phyloP scores from a whole-genome alignment of 2,329 filamentous ascomycete species.

The Passalora sequoiae region DNA sequence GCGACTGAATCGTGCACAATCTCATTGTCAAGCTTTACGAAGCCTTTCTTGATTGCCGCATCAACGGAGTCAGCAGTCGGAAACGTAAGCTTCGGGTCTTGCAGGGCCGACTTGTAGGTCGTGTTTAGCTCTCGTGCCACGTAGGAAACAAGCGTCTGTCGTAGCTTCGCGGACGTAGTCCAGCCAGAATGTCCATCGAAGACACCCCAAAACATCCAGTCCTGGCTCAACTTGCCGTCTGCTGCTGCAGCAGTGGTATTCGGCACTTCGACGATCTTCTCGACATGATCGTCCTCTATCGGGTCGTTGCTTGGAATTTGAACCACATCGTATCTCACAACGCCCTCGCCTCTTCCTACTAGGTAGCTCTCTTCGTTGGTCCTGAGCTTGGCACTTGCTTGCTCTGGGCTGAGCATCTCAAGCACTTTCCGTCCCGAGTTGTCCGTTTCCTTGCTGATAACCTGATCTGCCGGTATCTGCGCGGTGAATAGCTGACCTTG shows the following conservation, averaged over 20 bases:
- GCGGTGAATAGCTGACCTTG: slow-evolving; percentile 87
- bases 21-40: slow-evolving; percentile 82
- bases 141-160: slow-evolving; percentile 85
- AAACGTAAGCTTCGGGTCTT: slow-evolving; percentile 52
- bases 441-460: slow-evolving; percentile 81
- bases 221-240: slow-evolving; percentile 57
- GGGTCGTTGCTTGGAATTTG: slow-evolving; percentile 95
- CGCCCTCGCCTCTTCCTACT: slow-evolving; percentile 81
- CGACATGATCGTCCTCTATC: slow-evolving; percentile 96
- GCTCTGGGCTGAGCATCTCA: slow-evolving; percentile 94
- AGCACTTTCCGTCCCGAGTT: slow-evolving; percentile 79
- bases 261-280: slow-evolving; percentile 93
- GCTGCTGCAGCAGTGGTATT: slow-evolving; percentile 52
- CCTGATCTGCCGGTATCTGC: slow-evolving; percentile 76
- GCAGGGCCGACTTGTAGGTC: slow-evolving; percentile 73
- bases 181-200: slow-evolving; percentile 98
- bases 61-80: slow-evolving; percentile 80
- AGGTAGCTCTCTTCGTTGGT: slow-evolving; percentile 87
- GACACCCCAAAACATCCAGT: slow-evolving; percentile 99
- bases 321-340: slow-evolving; percentile 89
- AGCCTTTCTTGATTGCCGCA: slow-evolving; percentile 85
- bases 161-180: slow-evolving; percentile 94
- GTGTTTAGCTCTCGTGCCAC: slow-evolving; percentile 88
- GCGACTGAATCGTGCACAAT: slow-evolving; percentile 91
- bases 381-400: slow-evolving; percentile 83